A percentile compares a stretch with the other conserved stretches of the same genome.
Conservation (phyloP, 192 early-diverging fungal genomes). For the Mortierella antarctica region DNA sequence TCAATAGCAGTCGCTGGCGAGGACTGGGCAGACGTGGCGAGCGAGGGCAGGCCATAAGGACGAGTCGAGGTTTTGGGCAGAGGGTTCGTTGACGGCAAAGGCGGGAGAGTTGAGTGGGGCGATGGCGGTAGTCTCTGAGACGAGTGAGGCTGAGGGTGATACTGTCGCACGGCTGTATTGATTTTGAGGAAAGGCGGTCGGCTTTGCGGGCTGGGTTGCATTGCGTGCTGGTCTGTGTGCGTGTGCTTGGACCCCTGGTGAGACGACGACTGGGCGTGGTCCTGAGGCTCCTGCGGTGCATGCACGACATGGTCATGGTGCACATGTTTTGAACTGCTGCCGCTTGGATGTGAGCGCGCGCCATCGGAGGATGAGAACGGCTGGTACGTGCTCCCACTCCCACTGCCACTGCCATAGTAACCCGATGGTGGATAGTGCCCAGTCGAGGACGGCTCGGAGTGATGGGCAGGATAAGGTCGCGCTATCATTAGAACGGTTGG, state of each 20-base stretch:
- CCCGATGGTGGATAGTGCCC: constrained; percentile 17
- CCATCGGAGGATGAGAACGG: constrained; percentile 3
- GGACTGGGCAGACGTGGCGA: constrained; percentile 34
- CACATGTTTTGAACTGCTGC: constrained; percentile 13
- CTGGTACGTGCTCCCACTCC: neutral
- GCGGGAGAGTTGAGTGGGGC: constrained; percentile 37
- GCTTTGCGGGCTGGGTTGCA: constrained; percentile 33
- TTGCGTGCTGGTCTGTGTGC: constrained; percentile 26
- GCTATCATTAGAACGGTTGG: constrained; percentile 2
- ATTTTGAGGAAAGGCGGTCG: constrained; percentile 43
- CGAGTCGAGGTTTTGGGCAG: constrained; percentile 20
- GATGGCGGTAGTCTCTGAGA: constrained; percentile 36
- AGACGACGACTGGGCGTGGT: constrained; percentile 15
- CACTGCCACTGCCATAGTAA: constrained; percentile 6
- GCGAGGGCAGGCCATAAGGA: constrained; percentile 25
- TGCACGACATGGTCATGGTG: constrained; percentile 23
- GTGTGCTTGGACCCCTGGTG: constrained; percentile 4
- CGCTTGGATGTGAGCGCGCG: neutral
- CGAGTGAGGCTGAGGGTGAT: constrained; percentile 31
- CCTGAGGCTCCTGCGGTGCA: constrained; percentile 20
- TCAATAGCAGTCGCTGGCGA: constrained; percentile 34
- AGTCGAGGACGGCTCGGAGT: constrained; percentile 4
- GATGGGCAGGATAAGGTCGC: constrained; percentile 11
- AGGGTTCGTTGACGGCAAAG: constrained; percentile 15
- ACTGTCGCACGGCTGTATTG: constrained; percentile 38